These are phyloP conservation scores for Emergomyces orientalis DNA, from an alignment of 2,329 filamentous ascomycete species.

Conservation along the genomic window DNA sequence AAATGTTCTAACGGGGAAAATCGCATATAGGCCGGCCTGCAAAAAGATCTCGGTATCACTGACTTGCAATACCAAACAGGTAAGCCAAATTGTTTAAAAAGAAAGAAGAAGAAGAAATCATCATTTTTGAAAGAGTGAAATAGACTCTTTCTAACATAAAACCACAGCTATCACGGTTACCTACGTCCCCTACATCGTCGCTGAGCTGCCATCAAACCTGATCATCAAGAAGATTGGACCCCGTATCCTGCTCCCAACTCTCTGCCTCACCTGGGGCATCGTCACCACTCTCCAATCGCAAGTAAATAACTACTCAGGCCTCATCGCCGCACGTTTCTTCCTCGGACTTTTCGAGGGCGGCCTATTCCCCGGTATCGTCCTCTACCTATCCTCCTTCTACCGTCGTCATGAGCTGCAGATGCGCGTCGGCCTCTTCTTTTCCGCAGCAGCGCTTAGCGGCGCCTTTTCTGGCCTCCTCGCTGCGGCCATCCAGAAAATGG, in stretches of 20 bases:
- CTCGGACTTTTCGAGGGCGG: conserved; percentile 57
- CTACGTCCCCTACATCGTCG: conserved; percentile 8
- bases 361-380: conserved; percentile 53
- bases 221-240: conserved; percentile 54
- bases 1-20: neutral
- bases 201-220: conserved; percentile 54
- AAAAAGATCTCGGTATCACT: conserved; percentile 48
- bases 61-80: conserved; percentile 53
- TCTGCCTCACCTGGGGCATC: conserved; percentile 50
- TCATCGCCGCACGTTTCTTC: conserved; percentile 52
- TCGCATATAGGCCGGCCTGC: conserved; percentile 38
- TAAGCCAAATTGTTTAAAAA: neutral
- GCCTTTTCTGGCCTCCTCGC: conserved; percentile 42
- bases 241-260: conserved; percentile 49
- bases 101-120: neutral
- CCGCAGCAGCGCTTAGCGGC: conserved; percentile 18
- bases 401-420: conserved; percentile 4
- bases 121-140: neutral
- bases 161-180: conserved; percentile 7
- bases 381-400: conserved; percentile 10
- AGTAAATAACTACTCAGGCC: conserved; percentile 40
- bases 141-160: neutral
- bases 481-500: conserved; percentile 37
- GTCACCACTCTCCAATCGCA: conserved; percentile 41
- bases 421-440: conserved; percentile 9